These are phyloP conservation scores for Flaveria floridana DNA, from an alignment of 140 eudicot genomes.

Conservation along the genomic window DNA sequence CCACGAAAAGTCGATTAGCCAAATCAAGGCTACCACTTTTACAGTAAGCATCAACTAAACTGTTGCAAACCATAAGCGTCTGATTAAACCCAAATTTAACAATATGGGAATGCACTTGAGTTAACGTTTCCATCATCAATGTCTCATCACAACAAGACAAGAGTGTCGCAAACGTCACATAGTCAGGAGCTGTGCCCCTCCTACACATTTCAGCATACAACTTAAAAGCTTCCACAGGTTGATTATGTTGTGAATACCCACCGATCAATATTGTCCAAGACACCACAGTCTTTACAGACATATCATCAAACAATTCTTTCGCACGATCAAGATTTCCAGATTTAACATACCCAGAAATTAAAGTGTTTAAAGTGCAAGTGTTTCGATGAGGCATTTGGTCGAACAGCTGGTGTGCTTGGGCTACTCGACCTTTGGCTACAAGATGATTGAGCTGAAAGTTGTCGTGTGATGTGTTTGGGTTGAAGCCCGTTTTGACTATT, in stretches of 20 bases:
- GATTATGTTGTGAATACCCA: slow-evolving; percentile 54
- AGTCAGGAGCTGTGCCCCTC: slow-evolving; percentile 58
- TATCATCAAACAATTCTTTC: slow-evolving; percentile 49
- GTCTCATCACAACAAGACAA: slow-evolving; percentile 61
- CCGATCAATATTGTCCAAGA: slow-evolving; percentile 90
- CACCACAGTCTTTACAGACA: slow-evolving; percentile 47
- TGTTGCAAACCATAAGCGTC: slow-evolving; percentile 57
- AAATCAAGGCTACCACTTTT: slow-evolving; percentile 50
- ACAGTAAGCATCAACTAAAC: slow-evolving; percentile 80
- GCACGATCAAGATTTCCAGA: slow-evolving; percentile 53
- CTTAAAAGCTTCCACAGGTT: slow-evolving; percentile 49
- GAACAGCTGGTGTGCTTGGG: slow-evolving; percentile 64
- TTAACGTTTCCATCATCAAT: slow-evolving; percentile 19
- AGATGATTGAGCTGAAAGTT: slow-evolving; percentile 51
- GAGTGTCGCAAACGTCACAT: slow-evolving; percentile 61
- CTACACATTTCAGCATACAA: slow-evolving; percentile 63
- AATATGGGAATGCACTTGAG: slow-evolving; percentile 67
- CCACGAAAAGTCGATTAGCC: slow-evolving; percentile 48
- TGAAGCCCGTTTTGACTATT: slow-evolving; percentile 66
- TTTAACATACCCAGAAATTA: slow-evolving; percentile 65
- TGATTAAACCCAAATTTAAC: slow-evolving; percentile 50
- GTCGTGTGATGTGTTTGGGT: slow-evolving; percentile 51
- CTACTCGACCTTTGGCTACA: slow-evolving; percentile 33
- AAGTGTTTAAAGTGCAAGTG: slow-evolving; percentile 46
- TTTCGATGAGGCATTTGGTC: slow-evolving; percentile 67